A percentile compares a stretch with the other conserved stretches of the same genome.
phyloP scores from a whole-genome alignment of 108 stramenopile genomes.

The Skeletonema costatum region DNA sequence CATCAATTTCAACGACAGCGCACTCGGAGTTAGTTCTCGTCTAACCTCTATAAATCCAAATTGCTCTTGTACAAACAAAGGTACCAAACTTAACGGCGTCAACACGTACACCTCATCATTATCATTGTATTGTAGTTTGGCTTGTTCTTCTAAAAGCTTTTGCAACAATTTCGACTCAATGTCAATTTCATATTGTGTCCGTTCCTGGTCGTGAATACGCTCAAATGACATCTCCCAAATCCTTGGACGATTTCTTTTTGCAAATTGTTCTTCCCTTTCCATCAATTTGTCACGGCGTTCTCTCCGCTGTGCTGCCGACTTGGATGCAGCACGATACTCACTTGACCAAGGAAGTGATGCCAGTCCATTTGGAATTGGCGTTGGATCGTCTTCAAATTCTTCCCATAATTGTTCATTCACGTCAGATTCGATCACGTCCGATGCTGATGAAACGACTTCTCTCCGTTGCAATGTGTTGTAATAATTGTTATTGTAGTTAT shows the following conservation, averaged over 20 bases:
- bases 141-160: background rate
- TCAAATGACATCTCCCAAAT: conserved; percentile 49
- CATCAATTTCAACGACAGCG: background rate
- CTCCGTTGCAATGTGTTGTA: conserved; percentile 1
- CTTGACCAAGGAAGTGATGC: conserved; percentile 52
- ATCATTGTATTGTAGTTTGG: background rate
- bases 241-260: conserved; percentile 5
- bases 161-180: background rate
- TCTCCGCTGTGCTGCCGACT: conserved; percentile 14
- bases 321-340: conserved; percentile 34
- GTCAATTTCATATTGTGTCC: background rate
- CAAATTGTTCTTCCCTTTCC: conserved; percentile 8
- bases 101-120: background rate
- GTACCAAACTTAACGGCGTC: background rate
- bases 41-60: background rate
- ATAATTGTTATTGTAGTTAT: background rate
- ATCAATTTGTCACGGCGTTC: conserved; percentile 27
- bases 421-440: conserved; percentile 26
- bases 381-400: conserved; percentile 54
- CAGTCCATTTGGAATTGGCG: conserved; percentile 35
- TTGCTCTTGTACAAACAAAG: background rate
- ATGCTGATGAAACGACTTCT: background rate
- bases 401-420: conserved; percentile 52
- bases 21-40: background rate
- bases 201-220: background rate